Evolutionary conservation across 176 grass and related monocot species (phyloP).

Genomic region (Phoenix roebelenii): DNA sequence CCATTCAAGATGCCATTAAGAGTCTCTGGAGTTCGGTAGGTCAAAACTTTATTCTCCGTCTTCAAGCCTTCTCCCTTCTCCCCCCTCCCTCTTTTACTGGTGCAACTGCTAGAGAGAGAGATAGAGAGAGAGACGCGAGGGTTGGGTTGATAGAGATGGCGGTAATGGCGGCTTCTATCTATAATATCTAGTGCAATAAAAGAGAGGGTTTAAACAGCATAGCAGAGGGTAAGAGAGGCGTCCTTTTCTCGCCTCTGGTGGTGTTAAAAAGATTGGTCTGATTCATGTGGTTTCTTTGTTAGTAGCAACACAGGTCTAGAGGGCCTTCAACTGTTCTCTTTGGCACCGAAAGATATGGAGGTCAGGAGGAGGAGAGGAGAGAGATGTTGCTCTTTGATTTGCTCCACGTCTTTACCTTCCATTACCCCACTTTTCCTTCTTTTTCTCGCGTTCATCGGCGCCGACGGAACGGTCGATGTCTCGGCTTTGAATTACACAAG

Average conservation of each 20-base stretch:
- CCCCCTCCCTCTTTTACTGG: conserved; percentile 13
- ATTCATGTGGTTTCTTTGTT: conserved; percentile 14
- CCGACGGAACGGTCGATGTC: background rate
- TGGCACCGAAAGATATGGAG: conserved; percentile 31
- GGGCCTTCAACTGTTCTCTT: conserved; percentile 2
- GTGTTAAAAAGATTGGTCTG: conserved; percentile 16
- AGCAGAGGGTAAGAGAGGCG: background rate
- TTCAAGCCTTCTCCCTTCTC: background rate
- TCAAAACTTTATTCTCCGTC: conserved; percentile 19
- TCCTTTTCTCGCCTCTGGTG: conserved; percentile 10
- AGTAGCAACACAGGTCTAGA: conserved; percentile 1
- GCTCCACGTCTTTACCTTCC: conserved; percentile 11
- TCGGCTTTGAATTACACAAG: background rate
- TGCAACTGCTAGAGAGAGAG: conserved; percentile 23
- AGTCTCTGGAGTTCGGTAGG: conserved; percentile 14
- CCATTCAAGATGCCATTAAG: conserved; percentile 30
- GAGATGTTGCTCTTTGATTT: background rate
- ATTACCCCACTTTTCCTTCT: conserved; percentile 21
- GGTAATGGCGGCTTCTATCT: too few relatives aligned
- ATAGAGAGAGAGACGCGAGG: background rate
- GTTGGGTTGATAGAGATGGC: background rate
- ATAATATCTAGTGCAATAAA: too few relatives aligned
- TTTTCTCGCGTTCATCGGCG: conserved; percentile 4
- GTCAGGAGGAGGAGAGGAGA: conserved; percentile 10
- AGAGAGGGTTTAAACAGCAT: background rate